These are phyloP conservation scores for Gautieria morchelliformis DNA, from an alignment of 768 basidiomycete genomes.

Conservation along the genomic window DNA sequence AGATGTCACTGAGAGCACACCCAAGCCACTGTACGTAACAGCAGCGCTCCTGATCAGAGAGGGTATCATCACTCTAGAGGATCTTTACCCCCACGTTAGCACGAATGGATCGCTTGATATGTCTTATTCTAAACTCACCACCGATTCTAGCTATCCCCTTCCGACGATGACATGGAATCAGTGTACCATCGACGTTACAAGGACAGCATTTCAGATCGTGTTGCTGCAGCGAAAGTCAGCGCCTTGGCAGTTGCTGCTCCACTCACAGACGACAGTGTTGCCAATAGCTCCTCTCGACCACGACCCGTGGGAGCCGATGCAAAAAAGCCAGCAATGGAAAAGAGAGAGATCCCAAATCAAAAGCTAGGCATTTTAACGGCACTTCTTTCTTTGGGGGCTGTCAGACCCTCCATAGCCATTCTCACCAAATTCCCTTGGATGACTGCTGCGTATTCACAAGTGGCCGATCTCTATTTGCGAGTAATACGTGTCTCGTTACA, in stretches of 20 bases:
- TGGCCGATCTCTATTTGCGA: conserved; percentile 82
- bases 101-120: background rate
- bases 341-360: conserved; percentile 50
- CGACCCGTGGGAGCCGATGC: conserved; percentile 28
- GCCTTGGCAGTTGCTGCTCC: conserved; percentile 82
- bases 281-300: conserved; percentile 29
- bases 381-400: conserved; percentile 78
- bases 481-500: conserved; percentile 59
- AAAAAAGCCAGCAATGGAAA: conserved; percentile 29
- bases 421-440: conserved; percentile 81
- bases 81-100: conserved; percentile 87
- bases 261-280: conserved; percentile 41
- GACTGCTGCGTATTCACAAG: conserved; percentile 66
- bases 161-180: conserved; percentile 66
- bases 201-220: conserved; percentile 50
- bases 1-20: conserved; percentile 51
- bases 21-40: conserved; percentile 67
- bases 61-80: conserved; percentile 77
- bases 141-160: conserved; percentile 51
- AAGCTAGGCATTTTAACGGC: conserved; percentile 70
- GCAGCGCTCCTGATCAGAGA: conserved; percentile 86
- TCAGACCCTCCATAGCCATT: conserved; percentile 69
- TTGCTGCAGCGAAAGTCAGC: conserved; percentile 59
- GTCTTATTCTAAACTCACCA: background rate
- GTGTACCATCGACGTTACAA: conserved; percentile 53